phyloP scores from a whole-genome alignment of 202 grass and related monocot species.

The Dendrocalamus latiflorus region DNA sequence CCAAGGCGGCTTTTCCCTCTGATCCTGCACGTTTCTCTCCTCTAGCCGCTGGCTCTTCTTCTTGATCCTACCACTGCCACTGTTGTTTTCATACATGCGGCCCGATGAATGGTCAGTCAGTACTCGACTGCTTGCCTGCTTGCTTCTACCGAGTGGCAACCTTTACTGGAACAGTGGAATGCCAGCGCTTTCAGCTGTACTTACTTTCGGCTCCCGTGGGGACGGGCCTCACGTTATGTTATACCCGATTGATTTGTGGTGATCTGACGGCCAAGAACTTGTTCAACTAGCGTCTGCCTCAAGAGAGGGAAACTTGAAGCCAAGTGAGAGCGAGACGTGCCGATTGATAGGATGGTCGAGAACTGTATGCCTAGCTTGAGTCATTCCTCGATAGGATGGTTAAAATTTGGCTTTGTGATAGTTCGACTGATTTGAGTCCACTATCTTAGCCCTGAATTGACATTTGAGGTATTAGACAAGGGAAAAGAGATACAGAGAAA shows the following conservation, averaged over 20 bases:
- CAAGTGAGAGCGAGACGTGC: neutral
- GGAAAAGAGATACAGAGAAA: too few relatives aligned
- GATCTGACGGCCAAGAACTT: neutral
- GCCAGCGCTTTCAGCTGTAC: neutral
- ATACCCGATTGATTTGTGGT: neutral
- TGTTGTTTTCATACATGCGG: neutral
- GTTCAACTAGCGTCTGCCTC: neutral
- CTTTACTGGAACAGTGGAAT: neutral
- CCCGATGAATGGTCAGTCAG: neutral
- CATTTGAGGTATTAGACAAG: neutral
- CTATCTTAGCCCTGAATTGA: neutral
- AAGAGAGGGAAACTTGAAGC: neutral
- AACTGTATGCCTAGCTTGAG: neutral
- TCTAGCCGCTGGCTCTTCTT: neutral
- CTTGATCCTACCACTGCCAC: neutral
- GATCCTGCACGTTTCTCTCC: neutral
- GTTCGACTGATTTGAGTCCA: neutral
- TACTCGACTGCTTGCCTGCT: neutral
- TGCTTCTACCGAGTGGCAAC: neutral
- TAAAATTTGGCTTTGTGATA: neutral
- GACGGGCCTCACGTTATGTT: neutral
- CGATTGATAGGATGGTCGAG: neutral
- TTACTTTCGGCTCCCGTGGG: neutral
- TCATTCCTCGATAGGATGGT: neutral
- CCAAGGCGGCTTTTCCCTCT: slow-evolving; percentile 1